Percentiles rank a stretch among this genome's conserved stretches.
Evolutionary conservation across 139 green algal species (phyloP).

Genomic region (Trebouxia sp.): DNA sequence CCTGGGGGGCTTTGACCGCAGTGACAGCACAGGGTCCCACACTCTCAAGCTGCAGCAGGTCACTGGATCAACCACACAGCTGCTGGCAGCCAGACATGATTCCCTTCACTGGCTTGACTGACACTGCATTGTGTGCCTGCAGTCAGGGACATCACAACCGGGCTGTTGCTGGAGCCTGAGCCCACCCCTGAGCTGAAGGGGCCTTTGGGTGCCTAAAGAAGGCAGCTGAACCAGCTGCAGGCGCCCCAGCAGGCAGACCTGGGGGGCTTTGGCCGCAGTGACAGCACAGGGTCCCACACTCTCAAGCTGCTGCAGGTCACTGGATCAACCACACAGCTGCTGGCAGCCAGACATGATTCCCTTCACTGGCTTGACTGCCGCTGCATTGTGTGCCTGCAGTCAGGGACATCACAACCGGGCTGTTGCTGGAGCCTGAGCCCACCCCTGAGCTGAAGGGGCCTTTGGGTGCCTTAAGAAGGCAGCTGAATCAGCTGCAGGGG

Average conservation of each 20-base stretch:
- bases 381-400: no score
- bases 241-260: constrained; percentile 16
- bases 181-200: constrained; percentile 2
- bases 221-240: constrained; percentile 28
- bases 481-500: constrained; percentile 26
- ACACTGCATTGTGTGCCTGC: no score
- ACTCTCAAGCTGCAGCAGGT: constrained; percentile 36
- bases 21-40: constrained; percentile 45
- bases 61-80: constrained; percentile 46
- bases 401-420: constrained; percentile 42
- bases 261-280: background rate
- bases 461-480: constrained; percentile 8
- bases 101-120: no score
- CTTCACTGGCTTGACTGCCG: no score
- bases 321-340: constrained; percentile 47
- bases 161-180: constrained; percentile 33
- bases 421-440: constrained; percentile 31
- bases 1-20: background rate
- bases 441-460: constrained; percentile 2
- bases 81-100: no score
- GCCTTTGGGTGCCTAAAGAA: constrained; percentile 3
- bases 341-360: no score
- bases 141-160: constrained; percentile 43
- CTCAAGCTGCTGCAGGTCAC: constrained; percentile 35
- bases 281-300: constrained; percentile 48